These are phyloP conservation scores for Naganishia onofrii DNA, from an alignment of 768 basidiomycete genomes.

Conservation along the genomic window DNA sequence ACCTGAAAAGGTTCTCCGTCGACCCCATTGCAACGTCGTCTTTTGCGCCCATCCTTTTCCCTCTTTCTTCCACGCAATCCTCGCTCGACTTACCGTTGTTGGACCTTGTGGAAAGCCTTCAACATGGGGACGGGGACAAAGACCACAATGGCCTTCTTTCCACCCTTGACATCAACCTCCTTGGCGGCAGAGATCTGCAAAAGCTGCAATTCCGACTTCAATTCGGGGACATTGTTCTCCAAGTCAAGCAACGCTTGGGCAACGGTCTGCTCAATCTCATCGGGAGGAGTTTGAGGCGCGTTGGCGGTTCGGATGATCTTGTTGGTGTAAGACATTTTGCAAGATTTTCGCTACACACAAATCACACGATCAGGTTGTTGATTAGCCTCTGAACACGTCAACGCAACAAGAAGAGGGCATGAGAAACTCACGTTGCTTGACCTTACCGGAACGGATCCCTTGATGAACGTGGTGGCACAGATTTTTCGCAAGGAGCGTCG, in stretches of 20 bases:
- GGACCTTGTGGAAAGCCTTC: slow-evolving; percentile 98
- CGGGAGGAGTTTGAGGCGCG: slow-evolving; percentile 81
- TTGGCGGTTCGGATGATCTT: slow-evolving; percentile 97
- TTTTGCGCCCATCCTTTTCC: neutral
- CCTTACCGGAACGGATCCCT: slow-evolving; percentile 17
- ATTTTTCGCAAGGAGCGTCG: slow-evolving; percentile 24
- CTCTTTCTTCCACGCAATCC: neutral
- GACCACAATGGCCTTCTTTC: slow-evolving; percentile 98
- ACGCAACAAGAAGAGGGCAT: neutral
- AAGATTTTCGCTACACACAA: slow-evolving; percentile 11
- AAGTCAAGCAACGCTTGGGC: slow-evolving; percentile 95
- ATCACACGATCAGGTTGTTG: neutral
- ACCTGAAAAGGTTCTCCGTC: slow-evolving; percentile 53
- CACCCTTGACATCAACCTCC: slow-evolving; percentile 97
- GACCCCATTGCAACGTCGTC: slow-evolving; percentile 36
- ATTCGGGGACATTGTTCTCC: slow-evolving; percentile 95
- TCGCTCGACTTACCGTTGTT: slow-evolving; percentile 68
- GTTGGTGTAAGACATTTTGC: slow-evolving; percentile 46
- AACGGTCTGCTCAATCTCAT: slow-evolving; percentile 94
- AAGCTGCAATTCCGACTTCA: slow-evolving; percentile 91
- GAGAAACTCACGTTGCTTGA: slow-evolving; percentile 6
- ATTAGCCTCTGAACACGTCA: too few relatives aligned
- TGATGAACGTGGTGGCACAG: slow-evolving; percentile 21
- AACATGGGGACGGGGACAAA: slow-evolving; percentile 96
- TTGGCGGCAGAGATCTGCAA: slow-evolving; percentile 98